Conservation (phyloP, 1,139 yeast species). For the Yamadazyma friedrichii region DNA sequence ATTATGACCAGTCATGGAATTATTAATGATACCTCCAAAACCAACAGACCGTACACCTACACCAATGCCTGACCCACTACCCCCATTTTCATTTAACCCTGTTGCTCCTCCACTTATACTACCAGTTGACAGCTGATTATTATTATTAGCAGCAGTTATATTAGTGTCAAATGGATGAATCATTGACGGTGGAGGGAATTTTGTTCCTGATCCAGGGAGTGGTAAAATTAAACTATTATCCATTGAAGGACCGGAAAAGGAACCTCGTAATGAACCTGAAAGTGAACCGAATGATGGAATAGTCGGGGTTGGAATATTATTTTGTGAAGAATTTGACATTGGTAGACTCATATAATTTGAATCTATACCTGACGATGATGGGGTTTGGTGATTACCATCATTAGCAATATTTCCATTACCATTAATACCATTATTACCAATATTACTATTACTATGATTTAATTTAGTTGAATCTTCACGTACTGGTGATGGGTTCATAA, state of each 20-base stretch:
- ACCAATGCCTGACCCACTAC: background rate
- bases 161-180: background rate
- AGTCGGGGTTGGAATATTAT: background rate
- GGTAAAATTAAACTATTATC: background rate
- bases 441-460: background rate
- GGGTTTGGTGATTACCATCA: background rate
- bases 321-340: background rate
- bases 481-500: slow-evolving; percentile 1
- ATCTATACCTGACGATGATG: background rate
- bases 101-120: background rate
- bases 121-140: background rate
- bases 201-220: background rate
- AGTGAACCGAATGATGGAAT: slow-evolving; percentile 4
- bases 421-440: background rate
- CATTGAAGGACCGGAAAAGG: background rate
- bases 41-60: background rate
- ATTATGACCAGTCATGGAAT: background rate
- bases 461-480: background rate
- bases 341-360: background rate
- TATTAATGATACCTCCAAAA: background rate
- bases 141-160: background rate
- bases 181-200: background rate
- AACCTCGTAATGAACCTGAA: slow-evolving; percentile 2
- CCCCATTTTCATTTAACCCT: background rate
- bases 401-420: background rate